These are phyloP conservation scores for Groenewaldozyma auringiensis DNA, from an alignment of 1,139 yeast species.

Conservation along the genomic window DNA sequence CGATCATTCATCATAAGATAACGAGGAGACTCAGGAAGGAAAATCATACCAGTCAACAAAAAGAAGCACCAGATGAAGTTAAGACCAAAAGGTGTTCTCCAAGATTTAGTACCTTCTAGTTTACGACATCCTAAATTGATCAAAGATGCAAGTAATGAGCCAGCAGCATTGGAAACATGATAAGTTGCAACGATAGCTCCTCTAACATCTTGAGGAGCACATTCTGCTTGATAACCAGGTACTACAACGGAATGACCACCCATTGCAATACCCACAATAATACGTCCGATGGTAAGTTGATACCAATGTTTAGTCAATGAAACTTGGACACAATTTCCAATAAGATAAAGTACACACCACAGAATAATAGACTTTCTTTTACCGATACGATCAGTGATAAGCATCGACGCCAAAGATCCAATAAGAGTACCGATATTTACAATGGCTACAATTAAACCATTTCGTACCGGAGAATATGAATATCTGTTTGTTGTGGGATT, in stretches of 20 bases:
- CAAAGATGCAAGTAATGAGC: slow-evolving; percentile 1
- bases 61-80: slow-evolving; percentile 1
- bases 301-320: neutral
- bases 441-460: slow-evolving; percentile 1
- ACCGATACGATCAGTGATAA: slow-evolving; percentile 3
- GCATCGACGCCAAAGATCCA: slow-evolving; percentile 1
- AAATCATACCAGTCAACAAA: slow-evolving; percentile 1
- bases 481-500: neutral
- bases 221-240: slow-evolving; percentile 17
- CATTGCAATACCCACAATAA: slow-evolving; percentile 41
- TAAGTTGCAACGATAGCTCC: slow-evolving; percentile 2
- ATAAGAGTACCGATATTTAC: slow-evolving; percentile 2
- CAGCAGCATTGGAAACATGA: slow-evolving; percentile 3
- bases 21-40: slow-evolving; percentile 3
- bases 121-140: slow-evolving; percentile 2
- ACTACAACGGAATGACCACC: slow-evolving; percentile 17
- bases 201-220: slow-evolving; percentile 11
- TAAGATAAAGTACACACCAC: slow-evolving; percentile 1
- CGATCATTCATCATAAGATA: slow-evolving; percentile 3
- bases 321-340: slow-evolving; percentile 3
- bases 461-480: slow-evolving; percentile 1
- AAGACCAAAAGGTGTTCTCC: slow-evolving; percentile 3
- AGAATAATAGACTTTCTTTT: slow-evolving; percentile 1
- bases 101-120: slow-evolving; percentile 1
- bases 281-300: slow-evolving; percentile 53